These are phyloP conservation scores for Candida nemodendra DNA, from an alignment of 805 yeast genomes.

Conservation along the genomic window DNA sequence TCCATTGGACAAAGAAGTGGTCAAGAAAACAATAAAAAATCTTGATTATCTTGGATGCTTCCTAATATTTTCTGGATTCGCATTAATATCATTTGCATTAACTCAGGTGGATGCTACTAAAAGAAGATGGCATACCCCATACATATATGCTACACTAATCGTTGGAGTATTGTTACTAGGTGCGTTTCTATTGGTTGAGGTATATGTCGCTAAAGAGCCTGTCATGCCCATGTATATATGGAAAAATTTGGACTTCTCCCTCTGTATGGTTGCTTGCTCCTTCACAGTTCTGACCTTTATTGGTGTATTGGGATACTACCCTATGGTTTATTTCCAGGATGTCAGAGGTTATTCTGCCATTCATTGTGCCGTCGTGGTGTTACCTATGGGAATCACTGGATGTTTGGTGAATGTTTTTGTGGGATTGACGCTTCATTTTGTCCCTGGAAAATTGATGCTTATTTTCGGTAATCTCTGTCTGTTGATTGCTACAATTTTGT, in stretches of 20 bases:
- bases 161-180: slow-evolving; percentile 33
- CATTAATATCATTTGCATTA: slow-evolving; percentile 38
- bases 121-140: slow-evolving; percentile 41
- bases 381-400: slow-evolving; percentile 40
- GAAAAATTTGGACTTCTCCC: slow-evolving; percentile 34
- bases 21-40: slow-evolving; percentile 17
- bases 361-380: slow-evolving; percentile 35
- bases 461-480: slow-evolving; percentile 30
- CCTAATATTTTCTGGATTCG: slow-evolving; percentile 33
- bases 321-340: slow-evolving; percentile 38
- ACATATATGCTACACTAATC: slow-evolving; percentile 38
- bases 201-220: slow-evolving; percentile 35
- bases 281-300: slow-evolving; percentile 37
- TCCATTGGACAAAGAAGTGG: slow-evolving; percentile 12
- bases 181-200: slow-evolving; percentile 34
- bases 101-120: slow-evolving; percentile 39
- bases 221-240: slow-evolving; percentile 42
- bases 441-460: slow-evolving; percentile 37
- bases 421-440: slow-evolving; percentile 36
- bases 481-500: slow-evolving; percentile 32
- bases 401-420: slow-evolving; percentile 38
- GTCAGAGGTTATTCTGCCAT: slow-evolving; percentile 35
- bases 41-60: slow-evolving; percentile 40
- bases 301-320: slow-evolving; percentile 36
- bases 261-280: slow-evolving; percentile 33